phyloP scores from a whole-genome alignment of 2,329 filamentous ascomycete genomes.

The Diplodia scrobiculata region DNA sequence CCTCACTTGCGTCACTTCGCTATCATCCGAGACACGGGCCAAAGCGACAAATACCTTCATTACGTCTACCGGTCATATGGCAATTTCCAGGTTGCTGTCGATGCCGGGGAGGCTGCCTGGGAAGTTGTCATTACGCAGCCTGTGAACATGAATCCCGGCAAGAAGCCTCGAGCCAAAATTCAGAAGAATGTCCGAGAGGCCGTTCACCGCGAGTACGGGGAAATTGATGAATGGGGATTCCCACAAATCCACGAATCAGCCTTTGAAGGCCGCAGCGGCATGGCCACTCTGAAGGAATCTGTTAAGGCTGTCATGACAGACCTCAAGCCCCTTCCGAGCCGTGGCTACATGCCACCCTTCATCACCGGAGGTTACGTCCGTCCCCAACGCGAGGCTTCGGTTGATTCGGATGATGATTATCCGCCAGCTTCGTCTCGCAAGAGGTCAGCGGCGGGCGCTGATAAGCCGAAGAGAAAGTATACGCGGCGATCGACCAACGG shows the following conservation, averaged over 20 bases:
- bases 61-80: constrained; percentile 59
- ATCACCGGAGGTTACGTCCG: constrained; percentile 6
- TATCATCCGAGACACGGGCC: constrained; percentile 57
- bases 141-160: constrained; percentile 38
- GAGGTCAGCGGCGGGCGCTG: not conserved
- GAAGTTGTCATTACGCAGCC: constrained; percentile 49
- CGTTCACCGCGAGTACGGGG: constrained; percentile 31
- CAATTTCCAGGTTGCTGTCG: constrained; percentile 58
- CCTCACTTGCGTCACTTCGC: constrained; percentile 59
- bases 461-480: constrained; percentile 18
- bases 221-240: constrained; percentile 55
- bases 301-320: constrained; percentile 14
- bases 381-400: not conserved
- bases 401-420: constrained; percentile 18
- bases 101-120: constrained; percentile 55
- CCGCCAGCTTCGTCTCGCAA: constrained; percentile 1
- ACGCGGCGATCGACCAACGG: not conserved
- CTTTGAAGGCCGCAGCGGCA: constrained; percentile 47
- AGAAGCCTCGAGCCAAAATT: constrained; percentile 31
- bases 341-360: constrained; percentile 19
- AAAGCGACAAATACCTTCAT: constrained; percentile 48
- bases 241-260: constrained; percentile 40
- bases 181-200: constrained; percentile 26
- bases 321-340: constrained; percentile 17
- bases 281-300: constrained; percentile 43